Percentiles rank a stretch among this genome's conserved stretches.
Conservation (phyloP, 441 rosid genomes). For the Populus hybrid region DNA sequence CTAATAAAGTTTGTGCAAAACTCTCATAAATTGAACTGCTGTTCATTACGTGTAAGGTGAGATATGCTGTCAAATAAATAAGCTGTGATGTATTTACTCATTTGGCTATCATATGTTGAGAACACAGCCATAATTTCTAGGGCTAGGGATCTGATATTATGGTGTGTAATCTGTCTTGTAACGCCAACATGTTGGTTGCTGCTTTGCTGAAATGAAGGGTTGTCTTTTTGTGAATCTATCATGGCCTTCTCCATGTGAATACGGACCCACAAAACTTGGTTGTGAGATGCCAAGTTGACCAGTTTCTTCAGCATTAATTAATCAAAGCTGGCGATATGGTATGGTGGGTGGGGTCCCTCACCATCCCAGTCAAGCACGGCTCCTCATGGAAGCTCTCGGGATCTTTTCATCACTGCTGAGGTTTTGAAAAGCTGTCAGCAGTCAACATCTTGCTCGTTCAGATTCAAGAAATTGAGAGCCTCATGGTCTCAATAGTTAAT, state of each 20-base stretch:
- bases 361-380: neutral
- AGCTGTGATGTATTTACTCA: conserved; percentile 15
- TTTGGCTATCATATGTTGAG: neutral
- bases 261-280: conserved; percentile 13
- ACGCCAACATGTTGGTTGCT: conserved; percentile 11
- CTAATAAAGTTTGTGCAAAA: conserved; percentile 14
- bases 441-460: too few relatives aligned
- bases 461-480: too few relatives aligned
- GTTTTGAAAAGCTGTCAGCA: neutral
- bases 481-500: too few relatives aligned
- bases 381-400: too few relatives aligned
- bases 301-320: neutral
- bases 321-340: too few relatives aligned
- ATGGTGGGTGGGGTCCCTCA: neutral
- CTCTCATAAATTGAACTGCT: conserved; percentile 16
- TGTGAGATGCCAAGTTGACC: conserved; percentile 2
- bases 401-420: neutral
- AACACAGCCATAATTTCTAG: neutral
- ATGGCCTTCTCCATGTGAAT: conserved; percentile 21
- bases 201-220: conserved; percentile 15
- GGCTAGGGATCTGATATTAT: conserved; percentile 16
- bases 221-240: conserved; percentile 13
- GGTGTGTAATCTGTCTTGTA: conserved; percentile 10
- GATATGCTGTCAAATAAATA: conserved; percentile 41
- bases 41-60: conserved; percentile 17